Base-by-base conservation (phyloP, 257 asterid species). In the Salvia hispanica region DNA sequence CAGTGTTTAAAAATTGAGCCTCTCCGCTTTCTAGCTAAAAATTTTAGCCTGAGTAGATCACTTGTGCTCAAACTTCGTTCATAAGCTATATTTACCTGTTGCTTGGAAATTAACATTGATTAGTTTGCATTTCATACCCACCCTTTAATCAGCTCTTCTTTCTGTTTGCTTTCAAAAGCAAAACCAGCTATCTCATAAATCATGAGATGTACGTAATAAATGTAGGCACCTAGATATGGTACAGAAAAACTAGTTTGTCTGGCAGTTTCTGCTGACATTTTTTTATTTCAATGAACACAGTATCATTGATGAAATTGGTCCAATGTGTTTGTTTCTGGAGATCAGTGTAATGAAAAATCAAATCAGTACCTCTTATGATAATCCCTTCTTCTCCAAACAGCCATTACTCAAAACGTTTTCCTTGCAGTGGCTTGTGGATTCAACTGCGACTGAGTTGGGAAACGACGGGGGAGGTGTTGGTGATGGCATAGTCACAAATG, bases 391-490 rank as follows among this genome's bases (percentile, higher is more conserved):
- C n/a, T 10, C 63, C 62, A 21, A 14, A 4, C 9, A 58, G 5
- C 25, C 4, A 11, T 60, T 58, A 60, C 54, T 34, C 52, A 66
- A 51, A n/a, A 18, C 10, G 33, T 25, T 44, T 68, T 67, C 53
- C 73, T 75, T 71, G 84, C 88, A 90, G 96, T 74, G 80, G 76
- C 85, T 90, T 9, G 79, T 87, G 18, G 82, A 84, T 44, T 82
- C 91, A 62, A 85, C 89, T 18, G 52, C 58, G 72, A 58, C 43
- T 68, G 95, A 84, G 69, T 63, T 87, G 77, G 93, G 81, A 61
- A 75, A 69, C 16, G 85, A 72, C 18, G 85, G 82, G 62, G 80
- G 66, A 34, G 72, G 71, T 62, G 42, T 48, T 37, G 75, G 72
- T 54, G 86, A 79, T 43, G 78, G 61, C 70, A 66, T 76, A 60